Percentiles rank a stretch among this genome's conserved stretches.
phyloP scores from a whole-genome alignment of 1,139 yeast species.

The Pichia inconspicua region DNA sequence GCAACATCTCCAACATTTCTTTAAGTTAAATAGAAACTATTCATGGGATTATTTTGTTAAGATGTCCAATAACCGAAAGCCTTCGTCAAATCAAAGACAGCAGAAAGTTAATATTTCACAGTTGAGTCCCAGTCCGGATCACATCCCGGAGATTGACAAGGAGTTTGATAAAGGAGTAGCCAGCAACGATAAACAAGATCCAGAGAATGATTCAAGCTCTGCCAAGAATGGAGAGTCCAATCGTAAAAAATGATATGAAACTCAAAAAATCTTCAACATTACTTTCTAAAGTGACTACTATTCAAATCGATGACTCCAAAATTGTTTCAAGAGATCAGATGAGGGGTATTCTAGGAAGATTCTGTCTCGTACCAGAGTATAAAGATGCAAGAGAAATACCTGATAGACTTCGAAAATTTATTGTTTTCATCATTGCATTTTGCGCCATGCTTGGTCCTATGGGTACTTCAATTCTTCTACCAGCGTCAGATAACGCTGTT shows the following conservation, averaged over 20 bases:
- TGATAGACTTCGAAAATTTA: slow-evolving; percentile 36
- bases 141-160: not conserved
- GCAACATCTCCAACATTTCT: no score
- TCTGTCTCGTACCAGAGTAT: slow-evolving; percentile 62
- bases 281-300: slow-evolving; percentile 16
- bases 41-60: not conserved
- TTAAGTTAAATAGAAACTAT: not conserved
- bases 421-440: slow-evolving; percentile 59
- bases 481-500: slow-evolving; percentile 62
- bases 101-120: slow-evolving; percentile 6
- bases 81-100: slow-evolving; percentile 4
- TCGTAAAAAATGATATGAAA: not conserved
- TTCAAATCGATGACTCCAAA: slow-evolving; percentile 20
- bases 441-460: slow-evolving; percentile 82
- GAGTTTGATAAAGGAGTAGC: not conserved
- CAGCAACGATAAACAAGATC: no score
- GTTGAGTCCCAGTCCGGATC: slow-evolving; percentile 3
- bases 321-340: slow-evolving; percentile 37
- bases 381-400: slow-evolving; percentile 66
- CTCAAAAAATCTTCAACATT: slow-evolving; percentile 8
- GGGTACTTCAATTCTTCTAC: slow-evolving; percentile 83
- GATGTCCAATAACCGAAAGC: slow-evolving; percentile 6
- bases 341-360: slow-evolving; percentile 47
- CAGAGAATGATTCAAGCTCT: no score
- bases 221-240: not conserved